Evolutionary conservation across 1,284 basidiomycete genomes (phyloP).

Genomic region (Heterobasidion annosum): DNA sequence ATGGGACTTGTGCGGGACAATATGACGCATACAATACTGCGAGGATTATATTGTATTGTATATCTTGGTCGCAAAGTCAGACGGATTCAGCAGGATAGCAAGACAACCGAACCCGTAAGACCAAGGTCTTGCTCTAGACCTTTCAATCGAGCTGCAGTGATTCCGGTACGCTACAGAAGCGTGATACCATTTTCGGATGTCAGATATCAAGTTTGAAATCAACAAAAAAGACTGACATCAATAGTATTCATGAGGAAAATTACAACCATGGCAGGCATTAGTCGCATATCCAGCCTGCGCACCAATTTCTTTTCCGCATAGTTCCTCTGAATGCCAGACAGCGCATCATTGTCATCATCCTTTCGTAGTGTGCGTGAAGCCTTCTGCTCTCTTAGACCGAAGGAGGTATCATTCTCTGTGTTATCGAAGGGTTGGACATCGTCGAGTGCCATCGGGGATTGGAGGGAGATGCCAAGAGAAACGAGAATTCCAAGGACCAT

Average conservation of each 20-base stretch:
- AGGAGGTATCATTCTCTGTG: too few relatives aligned
- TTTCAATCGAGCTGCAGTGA: constrained; percentile 51
- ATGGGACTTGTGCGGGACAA: constrained; percentile 54
- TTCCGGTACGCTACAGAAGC: constrained; percentile 39
- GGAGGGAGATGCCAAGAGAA: too few relatives aligned
- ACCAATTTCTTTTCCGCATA: constrained; percentile 20
- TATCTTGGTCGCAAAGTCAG: constrained; percentile 25
- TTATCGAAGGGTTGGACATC: too few relatives aligned
- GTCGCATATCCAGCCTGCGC: constrained; percentile 45
- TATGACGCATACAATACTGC: constrained; percentile 55
- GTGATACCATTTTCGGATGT: neutral
- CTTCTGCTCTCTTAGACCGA: too few relatives aligned
- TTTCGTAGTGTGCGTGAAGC: neutral
- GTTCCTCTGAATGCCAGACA: constrained; percentile 17
- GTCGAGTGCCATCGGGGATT: too few relatives aligned
- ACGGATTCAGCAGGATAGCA: neutral
- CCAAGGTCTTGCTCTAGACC: constrained; percentile 50
- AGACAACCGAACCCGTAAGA: constrained; percentile 28
- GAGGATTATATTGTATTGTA: constrained; percentile 52
- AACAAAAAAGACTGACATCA: constrained; percentile 34
- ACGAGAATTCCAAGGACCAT: too few relatives aligned
- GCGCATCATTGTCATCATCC: constrained; percentile 12
- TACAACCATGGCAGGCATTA: constrained; percentile 51
- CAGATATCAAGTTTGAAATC: neutral
- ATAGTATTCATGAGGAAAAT: constrained; percentile 67